Evolutionary conservation across 345 rosid genomes (phyloP).

Genomic region (Kernera saxatilis): DNA sequence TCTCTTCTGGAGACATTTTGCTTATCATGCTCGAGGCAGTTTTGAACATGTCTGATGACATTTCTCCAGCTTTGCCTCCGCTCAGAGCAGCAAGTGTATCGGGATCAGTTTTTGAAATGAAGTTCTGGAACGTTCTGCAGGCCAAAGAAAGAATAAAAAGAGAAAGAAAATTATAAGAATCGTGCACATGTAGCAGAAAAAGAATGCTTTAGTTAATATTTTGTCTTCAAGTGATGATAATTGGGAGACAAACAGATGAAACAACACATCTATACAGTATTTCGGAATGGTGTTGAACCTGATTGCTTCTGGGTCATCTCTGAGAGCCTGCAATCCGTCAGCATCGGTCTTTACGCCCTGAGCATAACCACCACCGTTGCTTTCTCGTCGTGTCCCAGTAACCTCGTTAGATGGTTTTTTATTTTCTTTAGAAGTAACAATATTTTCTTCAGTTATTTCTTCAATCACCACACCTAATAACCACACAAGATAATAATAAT

Average conservation of each 20-base stretch:
- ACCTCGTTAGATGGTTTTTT: constrained; percentile 27
- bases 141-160: background rate
- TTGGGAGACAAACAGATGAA: constrained; percentile 2
- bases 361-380: constrained; percentile 11
- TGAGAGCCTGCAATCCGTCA: constrained; percentile 56
- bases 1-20: constrained; percentile 89
- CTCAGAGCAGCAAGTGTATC: constrained; percentile 60
- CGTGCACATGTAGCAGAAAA: background rate
- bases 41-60: constrained; percentile 78
- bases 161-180: background rate
- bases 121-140: constrained; percentile 71
- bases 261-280: constrained; percentile 6
- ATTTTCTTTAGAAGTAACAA: constrained; percentile 34
- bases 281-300: constrained; percentile 43
- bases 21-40: constrained; percentile 79
- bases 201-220: background rate
- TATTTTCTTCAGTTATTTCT: constrained; percentile 67
- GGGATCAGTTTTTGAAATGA: constrained; percentile 68
- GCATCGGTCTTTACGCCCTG: constrained; percentile 32
- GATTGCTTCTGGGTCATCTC: constrained; percentile 72
- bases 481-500: background rate
- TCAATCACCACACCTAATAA: constrained; percentile 58
- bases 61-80: constrained; percentile 67
- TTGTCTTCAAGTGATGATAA: background rate
- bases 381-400: constrained; percentile 30